Percentiles rank a stretch among this genome's conserved stretches.
phyloP scores from a whole-genome alignment of 495 filamentous ascomycete species.

The Staphylotrichum longicolle region DNA sequence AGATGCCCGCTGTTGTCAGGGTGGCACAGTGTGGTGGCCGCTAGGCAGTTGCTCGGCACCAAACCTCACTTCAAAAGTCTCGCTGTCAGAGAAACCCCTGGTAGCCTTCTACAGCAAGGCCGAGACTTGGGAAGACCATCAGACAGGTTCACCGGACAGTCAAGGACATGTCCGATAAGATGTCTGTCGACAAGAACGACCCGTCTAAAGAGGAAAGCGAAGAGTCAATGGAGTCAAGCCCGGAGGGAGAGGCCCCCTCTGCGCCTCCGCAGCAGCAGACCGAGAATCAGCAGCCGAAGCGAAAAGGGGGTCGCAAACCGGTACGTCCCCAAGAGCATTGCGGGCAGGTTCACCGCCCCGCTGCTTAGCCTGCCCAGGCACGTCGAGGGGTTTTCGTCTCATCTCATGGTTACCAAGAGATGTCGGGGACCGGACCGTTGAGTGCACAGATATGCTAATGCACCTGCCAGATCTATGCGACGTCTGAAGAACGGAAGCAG shows the following conservation, averaged over 20 bases:
- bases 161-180: constrained; percentile 55
- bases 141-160: background rate
- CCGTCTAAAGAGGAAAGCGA: constrained; percentile 50
- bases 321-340: constrained; percentile 52
- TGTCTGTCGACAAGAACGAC: constrained; percentile 60
- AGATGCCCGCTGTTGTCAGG: constrained; percentile 10
- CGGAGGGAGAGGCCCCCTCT: constrained; percentile 48
- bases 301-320: constrained; percentile 95
- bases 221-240: constrained; percentile 55
- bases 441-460: constrained; percentile 30
- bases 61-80: constrained; percentile 3
- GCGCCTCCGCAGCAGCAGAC: constrained; percentile 38
- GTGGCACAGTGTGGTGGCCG: constrained; percentile 13
- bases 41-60: constrained; percentile 5
- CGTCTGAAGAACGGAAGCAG: constrained; percentile 97
- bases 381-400: background rate
- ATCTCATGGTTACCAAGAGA: background rate
- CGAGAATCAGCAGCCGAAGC: constrained; percentile 62
- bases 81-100: background rate
- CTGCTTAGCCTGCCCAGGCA: constrained; percentile 18
- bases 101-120: background rate
- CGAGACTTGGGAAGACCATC: too few species aligned
- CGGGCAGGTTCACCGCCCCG: constrained; percentile 1
- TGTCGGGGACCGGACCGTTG: background rate
- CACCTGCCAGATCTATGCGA: constrained; percentile 80